Evolutionary conservation across 1,284 basidiomycete genomes (phyloP), one percentile per base, ranked within the genome.

Genomic region (Melampsora abietis-canadensis): DNA sequence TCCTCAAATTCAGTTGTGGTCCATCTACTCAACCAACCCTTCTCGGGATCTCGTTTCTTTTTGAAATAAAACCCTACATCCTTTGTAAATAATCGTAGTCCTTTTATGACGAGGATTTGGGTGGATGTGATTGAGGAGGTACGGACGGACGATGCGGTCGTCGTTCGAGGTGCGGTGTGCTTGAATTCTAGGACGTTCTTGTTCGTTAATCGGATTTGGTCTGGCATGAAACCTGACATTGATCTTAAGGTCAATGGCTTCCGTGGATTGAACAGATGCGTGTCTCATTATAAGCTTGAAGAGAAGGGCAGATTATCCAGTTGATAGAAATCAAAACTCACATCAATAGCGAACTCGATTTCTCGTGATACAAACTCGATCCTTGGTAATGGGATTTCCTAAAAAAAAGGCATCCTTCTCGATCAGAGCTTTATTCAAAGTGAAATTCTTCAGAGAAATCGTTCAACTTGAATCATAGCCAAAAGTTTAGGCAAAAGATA

Each of bases 301-400:
- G 19, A 27, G 51, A 54, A 27, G 19, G 27, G 19, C n/a, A 48
- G 47, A 48, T 27, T 27, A 44, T 44, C 14, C 34, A 44, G 1
- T 12, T 37, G 10, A 37, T 37, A 14, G 14, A 15, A 14, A 3
- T 24, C 34, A 62, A 19, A 24, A 64, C 68, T 63, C 8, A 57
- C 68, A 24, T 72, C 68, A n/a, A 72, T 51, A 40, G 63, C 68
- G 14, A 62, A 48, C 30, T 72, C 60, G 21, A 72, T 24, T 37
- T 40, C 54, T 2, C 48, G 60, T 5, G 68, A 72, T 15, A 64
- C 61, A 40, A 63, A 72, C 37, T 72, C 68, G 21, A 72, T 72
- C 46, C 68, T 54, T 57, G 68, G 68, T 24, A 62, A 64, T 30
- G 68, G 68, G 34, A 72, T 72, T 64, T 72, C 68, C 68, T 72